Base-by-base conservation (phyloP, 208 protist genomes). In the Crithidia expoeki region DNA sequence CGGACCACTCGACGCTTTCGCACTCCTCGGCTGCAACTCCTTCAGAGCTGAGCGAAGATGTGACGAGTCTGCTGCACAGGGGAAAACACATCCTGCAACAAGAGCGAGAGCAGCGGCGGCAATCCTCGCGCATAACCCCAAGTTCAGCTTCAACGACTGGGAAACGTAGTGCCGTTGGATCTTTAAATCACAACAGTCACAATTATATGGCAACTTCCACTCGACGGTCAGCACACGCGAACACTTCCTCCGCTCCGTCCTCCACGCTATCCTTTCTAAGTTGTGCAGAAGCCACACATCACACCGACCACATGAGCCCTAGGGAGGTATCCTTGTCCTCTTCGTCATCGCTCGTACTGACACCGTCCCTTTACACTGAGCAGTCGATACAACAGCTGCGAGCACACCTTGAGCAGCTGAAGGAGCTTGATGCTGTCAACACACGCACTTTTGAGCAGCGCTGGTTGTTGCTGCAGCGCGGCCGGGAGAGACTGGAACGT, bases 331-430 rank as follows among this genome's bases (percentile, higher is more conserved):
- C 36, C 9, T 40, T 12, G 12, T 14, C 36, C 12, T 40, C 36
- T 6, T 17, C 44, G 16, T 25, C 49, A 30, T 36, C 28, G 9
- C 11, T 27, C 36, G 32, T 52, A n/a, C 1, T 28, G 4, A 1
- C 1, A 5, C 42, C 58, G 3, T 23, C 58, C 2, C 27, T 64
- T 0, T 23, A 64, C 58, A 64, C 58, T 4, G 28, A 36, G 58
- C 58, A 64, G 28, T 69, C 53, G 36, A 23, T 83, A n/a, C 66
- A 73, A 27, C 33, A 66, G 9, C 63, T 74, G 25, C 58, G 58
- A 7, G 21, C 56, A 32, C 61, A 58, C 14, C 49, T 83, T 9
- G 47, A 56, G 6, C 51, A 86, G 34, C 56, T 82, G 9, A 16
- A 59, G 23, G 67, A 32, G 32, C 6, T 74, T 4, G 65, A 76